Conservation (phyloP, 129 eudicot species). For the Saposhnikovia divaricata region DNA sequence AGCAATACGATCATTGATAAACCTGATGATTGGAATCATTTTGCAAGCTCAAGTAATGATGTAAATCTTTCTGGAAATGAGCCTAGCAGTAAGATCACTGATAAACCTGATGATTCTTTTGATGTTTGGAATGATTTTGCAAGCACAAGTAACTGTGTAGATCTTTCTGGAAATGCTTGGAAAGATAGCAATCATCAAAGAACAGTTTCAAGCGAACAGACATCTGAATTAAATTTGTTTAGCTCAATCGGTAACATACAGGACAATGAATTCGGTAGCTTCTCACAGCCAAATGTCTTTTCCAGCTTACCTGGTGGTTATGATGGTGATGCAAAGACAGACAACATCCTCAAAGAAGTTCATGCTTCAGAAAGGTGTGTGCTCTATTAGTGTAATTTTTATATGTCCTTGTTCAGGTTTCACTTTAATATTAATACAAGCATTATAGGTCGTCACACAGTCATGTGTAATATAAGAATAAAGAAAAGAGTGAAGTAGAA, state of each 20-base stretch:
- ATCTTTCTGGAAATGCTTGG: constrained; percentile 17
- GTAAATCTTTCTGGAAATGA: constrained; percentile 15
- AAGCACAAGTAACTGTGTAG: not conserved
- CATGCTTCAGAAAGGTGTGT: constrained; percentile 27
- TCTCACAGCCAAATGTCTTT: constrained; percentile 14
- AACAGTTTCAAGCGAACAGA: constrained; percentile 12
- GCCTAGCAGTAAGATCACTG: constrained; percentile 5
- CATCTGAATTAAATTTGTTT: constrained; percentile 19
- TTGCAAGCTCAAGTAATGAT: not conserved
- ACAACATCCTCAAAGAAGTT: constrained; percentile 7
- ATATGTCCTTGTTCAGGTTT: not conserved
- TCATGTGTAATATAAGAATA: not conserved
- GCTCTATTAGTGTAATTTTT: not conserved
- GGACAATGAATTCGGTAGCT: constrained; percentile 18
- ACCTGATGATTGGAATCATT: not conserved
- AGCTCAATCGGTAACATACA: constrained; percentile 2
- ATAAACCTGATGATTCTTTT: constrained; percentile 4
- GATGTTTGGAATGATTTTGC: constrained; percentile 8
- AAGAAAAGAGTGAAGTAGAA: no score
- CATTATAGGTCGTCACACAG: not conserved
- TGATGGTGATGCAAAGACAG: constrained; percentile 5
- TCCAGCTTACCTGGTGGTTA: constrained; percentile 11
- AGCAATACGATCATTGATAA: not conserved
- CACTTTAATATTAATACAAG: not conserved
- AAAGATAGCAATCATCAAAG: constrained; percentile 3